Evolutionary conservation across 2,329 filamentous ascomycete species (phyloP).

Genomic region (Cadophora malorum): DNA sequence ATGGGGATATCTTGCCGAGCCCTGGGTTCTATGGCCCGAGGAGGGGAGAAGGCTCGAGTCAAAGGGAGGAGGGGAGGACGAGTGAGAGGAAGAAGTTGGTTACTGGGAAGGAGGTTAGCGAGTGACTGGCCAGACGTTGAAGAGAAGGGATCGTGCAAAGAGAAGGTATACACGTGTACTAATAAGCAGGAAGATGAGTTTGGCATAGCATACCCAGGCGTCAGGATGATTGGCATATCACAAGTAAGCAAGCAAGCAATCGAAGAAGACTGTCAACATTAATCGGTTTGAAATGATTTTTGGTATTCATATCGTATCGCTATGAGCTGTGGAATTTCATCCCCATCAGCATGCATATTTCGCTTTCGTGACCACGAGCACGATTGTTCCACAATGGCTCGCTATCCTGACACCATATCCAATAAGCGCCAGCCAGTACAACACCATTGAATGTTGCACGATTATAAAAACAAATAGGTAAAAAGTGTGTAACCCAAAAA

Average conservation of each 20-base stretch:
- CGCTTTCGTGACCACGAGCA: constrained; percentile 10
- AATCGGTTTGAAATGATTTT: not conserved
- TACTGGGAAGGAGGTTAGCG: constrained; percentile 11
- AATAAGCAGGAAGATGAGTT: not conserved
- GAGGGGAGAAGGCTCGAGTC: constrained; percentile 10
- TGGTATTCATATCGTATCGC: not conserved
- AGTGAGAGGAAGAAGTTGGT: constrained; percentile 16
- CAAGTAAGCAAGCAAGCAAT: not conserved
- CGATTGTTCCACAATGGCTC: constrained; percentile 10
- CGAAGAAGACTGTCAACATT: not conserved
- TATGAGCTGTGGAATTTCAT: not conserved
- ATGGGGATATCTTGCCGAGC: constrained; percentile 42
- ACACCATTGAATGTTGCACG: not conserved
- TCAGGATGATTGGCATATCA: constrained; percentile 14
- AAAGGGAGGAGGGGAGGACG: constrained; percentile 4
- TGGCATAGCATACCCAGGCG: constrained; percentile 15
- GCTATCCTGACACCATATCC: constrained; percentile 6
- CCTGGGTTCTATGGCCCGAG: constrained; percentile 18
- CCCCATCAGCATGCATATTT: not conserved
- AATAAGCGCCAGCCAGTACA: constrained; percentile 16
- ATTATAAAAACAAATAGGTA: not conserved
- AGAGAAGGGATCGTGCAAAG: not conserved
- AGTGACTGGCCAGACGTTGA: not conserved
- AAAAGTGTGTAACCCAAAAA: constrained; percentile 7
- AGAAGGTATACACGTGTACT: not conserved